Percentiles rank a stretch among this genome's conserved stretches.
phyloP scores from a whole-genome alignment of 1,284 basidiomycete species.

The Pisolithus thermaeus region DNA sequence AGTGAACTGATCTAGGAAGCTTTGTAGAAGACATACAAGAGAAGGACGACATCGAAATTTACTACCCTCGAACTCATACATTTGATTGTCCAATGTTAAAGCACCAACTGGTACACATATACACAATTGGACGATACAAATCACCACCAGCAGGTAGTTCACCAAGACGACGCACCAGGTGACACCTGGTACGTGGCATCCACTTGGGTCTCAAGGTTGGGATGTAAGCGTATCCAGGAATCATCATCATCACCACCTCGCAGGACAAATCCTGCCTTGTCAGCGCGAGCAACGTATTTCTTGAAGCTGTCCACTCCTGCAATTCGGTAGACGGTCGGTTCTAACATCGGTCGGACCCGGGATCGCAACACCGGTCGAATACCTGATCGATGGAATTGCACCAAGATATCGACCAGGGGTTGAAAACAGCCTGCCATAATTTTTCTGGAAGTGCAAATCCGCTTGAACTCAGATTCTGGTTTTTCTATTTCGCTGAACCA shows the following conservation, averaged over 20 bases:
- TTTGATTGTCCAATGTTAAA: conserved; percentile 14
- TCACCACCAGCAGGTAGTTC: too few relatives aligned
- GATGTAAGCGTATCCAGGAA: conserved; percentile 34
- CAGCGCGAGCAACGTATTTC: conserved; percentile 27
- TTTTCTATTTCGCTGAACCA: conserved; percentile 17
- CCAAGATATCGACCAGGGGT: conserved; percentile 21
- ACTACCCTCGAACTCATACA: conserved; percentile 41
- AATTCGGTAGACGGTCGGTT: conserved; percentile 21
- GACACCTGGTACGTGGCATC: background rate
- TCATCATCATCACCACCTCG: conserved; percentile 29
- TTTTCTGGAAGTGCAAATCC: background rate
- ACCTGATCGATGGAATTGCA: conserved; percentile 16
- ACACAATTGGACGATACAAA: background rate
- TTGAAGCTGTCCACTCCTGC: conserved; percentile 28
- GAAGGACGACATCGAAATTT: conserved; percentile 57
- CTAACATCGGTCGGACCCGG: conserved; percentile 19
- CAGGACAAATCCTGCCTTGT: conserved; percentile 27
- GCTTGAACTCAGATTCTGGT: background rate
- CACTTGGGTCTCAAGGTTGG: conserved; percentile 17
- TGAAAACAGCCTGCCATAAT: conserved; percentile 16
- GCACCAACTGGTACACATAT: conserved; percentile 8
- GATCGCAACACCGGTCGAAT: conserved; percentile 13
- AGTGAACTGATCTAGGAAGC: conserved; percentile 26
- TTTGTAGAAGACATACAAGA: conserved; percentile 55
- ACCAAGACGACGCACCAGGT: too few relatives aligned